Percentiles rank a stretch among this genome's conserved stretches.
These are phyloP conservation scores for Monosporozyma siamensis DNA, from an alignment of 805 yeast species.

Conservation along the genomic window DNA sequence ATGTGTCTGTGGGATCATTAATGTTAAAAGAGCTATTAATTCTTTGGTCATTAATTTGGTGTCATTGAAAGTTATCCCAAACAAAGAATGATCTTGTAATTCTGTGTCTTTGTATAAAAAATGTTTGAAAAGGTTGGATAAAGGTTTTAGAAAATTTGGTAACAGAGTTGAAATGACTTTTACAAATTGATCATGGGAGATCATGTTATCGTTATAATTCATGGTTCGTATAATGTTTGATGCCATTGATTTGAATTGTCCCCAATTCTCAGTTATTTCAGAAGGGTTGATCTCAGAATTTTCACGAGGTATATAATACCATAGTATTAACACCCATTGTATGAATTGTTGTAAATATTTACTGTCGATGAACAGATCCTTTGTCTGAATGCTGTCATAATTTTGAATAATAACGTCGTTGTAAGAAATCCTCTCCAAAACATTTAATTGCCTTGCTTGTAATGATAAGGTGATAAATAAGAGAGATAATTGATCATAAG, in stretches of 20 bases:
- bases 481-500: conserved; percentile 34
- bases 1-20: conserved; percentile 30
- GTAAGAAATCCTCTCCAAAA: too few relatives aligned
- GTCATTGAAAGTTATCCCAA: conserved; percentile 3
- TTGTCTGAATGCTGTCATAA: conserved; percentile 38
- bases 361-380: conserved; percentile 33
- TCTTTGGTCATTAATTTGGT: conserved; percentile 25
- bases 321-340: conserved; percentile 40
- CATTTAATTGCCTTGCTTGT: too few relatives aligned
- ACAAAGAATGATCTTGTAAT: conserved; percentile 7
- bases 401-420: too few relatives aligned
- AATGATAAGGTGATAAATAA: background rate
- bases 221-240: conserved; percentile 41
- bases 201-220: conserved; percentile 24
- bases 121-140: conserved; percentile 37
- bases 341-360: conserved; percentile 36
- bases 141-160: conserved; percentile 38
- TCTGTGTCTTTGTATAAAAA: conserved; percentile 31
- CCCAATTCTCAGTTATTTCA: conserved; percentile 30
- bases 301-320: conserved; percentile 29
- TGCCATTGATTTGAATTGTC: conserved; percentile 37
- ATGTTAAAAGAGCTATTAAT: conserved; percentile 34
- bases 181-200: conserved; percentile 31
- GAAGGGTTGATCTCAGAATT: background rate
- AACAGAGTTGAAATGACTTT: conserved; percentile 27